Percentiles rank a stretch among this genome's conserved stretches.
Conservation (phyloP, 805 yeast genomes). For the Candida schatavii region DNA sequence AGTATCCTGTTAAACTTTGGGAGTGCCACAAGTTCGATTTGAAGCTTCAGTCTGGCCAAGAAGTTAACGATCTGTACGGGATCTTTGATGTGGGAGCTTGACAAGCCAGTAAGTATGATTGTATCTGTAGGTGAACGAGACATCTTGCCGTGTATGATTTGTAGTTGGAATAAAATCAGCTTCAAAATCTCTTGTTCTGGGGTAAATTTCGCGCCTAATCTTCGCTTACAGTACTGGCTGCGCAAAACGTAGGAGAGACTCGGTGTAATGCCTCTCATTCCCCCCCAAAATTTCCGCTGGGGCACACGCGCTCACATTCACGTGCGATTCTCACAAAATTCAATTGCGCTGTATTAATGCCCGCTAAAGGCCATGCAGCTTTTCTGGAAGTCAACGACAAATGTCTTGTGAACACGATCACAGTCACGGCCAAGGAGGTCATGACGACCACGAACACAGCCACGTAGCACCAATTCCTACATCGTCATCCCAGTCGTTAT, state of each 20-base stretch:
- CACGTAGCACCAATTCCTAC: slow-evolving; percentile 71
- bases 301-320: no score
- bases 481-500: slow-evolving; percentile 62
- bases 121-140: slow-evolving; percentile 29
- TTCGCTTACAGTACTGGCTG: no score
- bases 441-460: slow-evolving; percentile 15
- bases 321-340: no score
- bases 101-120: slow-evolving; percentile 31
- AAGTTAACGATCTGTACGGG: slow-evolving; percentile 26
- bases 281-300: no score
- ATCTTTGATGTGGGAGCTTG: slow-evolving; percentile 17
- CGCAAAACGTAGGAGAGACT: no score
- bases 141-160: not conserved
- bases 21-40: slow-evolving; percentile 33
- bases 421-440: slow-evolving; percentile 32
- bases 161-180: no score
- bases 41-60: slow-evolving; percentile 20
- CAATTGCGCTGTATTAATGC: no score
- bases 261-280: no score
- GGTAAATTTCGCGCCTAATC: no score
- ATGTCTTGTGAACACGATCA: slow-evolving; percentile 18
- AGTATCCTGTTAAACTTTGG: slow-evolving; percentile 33
- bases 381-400: not conserved
- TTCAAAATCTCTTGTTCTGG: no score
- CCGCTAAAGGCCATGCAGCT: no score